Evolutionary conservation across 2,329 filamentous ascomycete species (phyloP), one percentile per base, ranked within the genome.

Genomic region (Akanthomyces uredinophilus): DNA sequence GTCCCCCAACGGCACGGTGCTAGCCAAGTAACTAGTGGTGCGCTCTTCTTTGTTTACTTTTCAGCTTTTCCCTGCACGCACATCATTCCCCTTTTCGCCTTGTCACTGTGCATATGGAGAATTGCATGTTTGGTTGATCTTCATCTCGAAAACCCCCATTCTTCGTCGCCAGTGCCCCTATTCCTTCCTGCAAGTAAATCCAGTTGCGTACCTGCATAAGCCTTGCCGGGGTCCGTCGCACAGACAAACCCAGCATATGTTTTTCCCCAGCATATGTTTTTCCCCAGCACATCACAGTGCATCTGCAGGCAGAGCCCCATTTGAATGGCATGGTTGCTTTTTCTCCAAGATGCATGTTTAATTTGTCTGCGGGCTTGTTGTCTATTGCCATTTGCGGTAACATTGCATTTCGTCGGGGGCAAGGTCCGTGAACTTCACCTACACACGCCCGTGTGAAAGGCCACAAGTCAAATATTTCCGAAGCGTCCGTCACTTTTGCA

Each of bases 91-190:
- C 56, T 56, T 63, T 67, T 60, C 52, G 64, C 57, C 63, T 63
- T 67, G 29, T 37, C 39, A 65, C 46, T 61, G 64, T 59, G 20
- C 46, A 62, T 64, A 54, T 66, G 29, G 57, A 62, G 63, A 39
- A 62, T 52, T 51, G 58, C 22, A 58, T 54, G 41, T 56, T 61
- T 66, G 52, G 62, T 56, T 64, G 66, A 70, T 69, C 66, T 65
- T 70, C 69, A 67, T 68, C 62, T 66, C 60, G 56, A 35, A 24
- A 20, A 13, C 47, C 57, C 37, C 58, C 58, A 53, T 27, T 10
- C 41, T 29, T 47, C 37, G 18, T 37, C 32, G 11, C 47, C 1
- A 5, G n/a, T 4, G 4, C 35, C 14, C 27, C 41, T 32, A 14
- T 46, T 14, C 24, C 52, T 13, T 44, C 20, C 41, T 27, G 3